Evolutionary conservation across 805 yeast species (phyloP), one percentile per base, ranked within the genome.

Genomic region (Starmerella kuoi): DNA sequence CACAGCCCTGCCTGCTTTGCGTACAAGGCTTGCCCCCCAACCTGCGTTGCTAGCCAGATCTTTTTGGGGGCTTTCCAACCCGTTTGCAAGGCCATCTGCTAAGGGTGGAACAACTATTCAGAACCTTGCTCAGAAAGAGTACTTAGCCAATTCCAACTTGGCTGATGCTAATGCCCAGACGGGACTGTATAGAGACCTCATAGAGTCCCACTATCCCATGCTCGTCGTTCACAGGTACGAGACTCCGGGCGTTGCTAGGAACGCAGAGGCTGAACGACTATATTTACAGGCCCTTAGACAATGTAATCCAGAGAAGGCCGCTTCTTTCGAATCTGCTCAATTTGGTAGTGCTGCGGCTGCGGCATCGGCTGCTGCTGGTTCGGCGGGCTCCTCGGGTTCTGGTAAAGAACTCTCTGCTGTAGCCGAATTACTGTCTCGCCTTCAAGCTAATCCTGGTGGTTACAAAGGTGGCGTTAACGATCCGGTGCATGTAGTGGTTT

Each of bases 221-320:
- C 79, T 88, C 41, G 95, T 91, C 5, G 85, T 88, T n/a, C 79
- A 91, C 44, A 73, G 99, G 46, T 93, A 74, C 59, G 97, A 93
- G 60, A 81, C 93, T 7, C 81, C 91, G 0, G 95, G 95, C n/a
- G 83, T 91, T 41, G 91, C 94, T 8, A 66, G 79, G 11, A 77
- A 82, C 43, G 70, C 75, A 2, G 93, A 81, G 49, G 82, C 96
- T 64, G 76, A 85, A 40, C 71, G 70, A 48, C 66, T 82, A 30
- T 91, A 91, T 60, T 67, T 77, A 45, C 84, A 80, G 48, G 97
- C 97, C 2, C 66, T 91, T 53, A 75, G 73, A 51, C 76, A 75
- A 55, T 67, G 77, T 48, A 95, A 95, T 27, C 47, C 47, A 12
- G 47, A 46, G 22, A 22, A 31, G 20, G 44, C 44, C 14, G 39